Evolutionary conservation across 1,284 basidiomycete genomes (phyloP), one percentile per base, ranked within the genome.

Genomic region (Lentinula novae-zelandiae): DNA sequence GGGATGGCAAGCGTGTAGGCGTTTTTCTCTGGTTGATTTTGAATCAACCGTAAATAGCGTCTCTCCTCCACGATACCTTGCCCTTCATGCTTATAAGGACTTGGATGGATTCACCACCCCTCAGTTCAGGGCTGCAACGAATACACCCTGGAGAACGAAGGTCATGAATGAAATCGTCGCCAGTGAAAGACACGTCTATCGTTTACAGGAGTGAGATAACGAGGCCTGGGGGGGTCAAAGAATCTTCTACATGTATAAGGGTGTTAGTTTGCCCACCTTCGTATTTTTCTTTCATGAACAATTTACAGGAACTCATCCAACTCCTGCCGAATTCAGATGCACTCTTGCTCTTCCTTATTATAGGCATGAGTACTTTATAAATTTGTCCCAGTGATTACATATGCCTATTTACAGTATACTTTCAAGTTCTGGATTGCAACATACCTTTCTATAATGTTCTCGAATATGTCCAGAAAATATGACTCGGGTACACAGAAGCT

Each of bases 111-210:
- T 73, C 52, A 53, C 54, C 27, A 67, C 68, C 15, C 49, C 61
- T 2, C 68, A 72, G 60, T 73, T 69, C 53, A 68, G 64, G 51
- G 65, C 66, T 22, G 72, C 72, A 22, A 69, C 67, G 10, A 68
- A 65, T 53, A 73, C 73, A 15, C 65, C 67, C 8, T 72, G 72
- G 72, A 68, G 71, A 56, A 68, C 66, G 5, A 58, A 65, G 36
- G 68, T 73, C n/a, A 70, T 73, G 31, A 55, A 62, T 22, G 57
- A 63, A 54, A 61, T 65, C 6, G 46, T 58, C 17, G 44, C 64
- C 20, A 65, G 59, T 27, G 67, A 67, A 49, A 53, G 64, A 31
- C 17, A 60, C 56, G 38, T 65, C 44, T 53, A 66, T 20, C 15
- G 49, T 3, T 54, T 61, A 22, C 12, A 8, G 2, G 36, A 44